These are phyloP conservation scores for Colletotrichum graminicola DNA, from an alignment of 2,329 filamentous ascomycete species.

Conservation along the genomic window DNA sequence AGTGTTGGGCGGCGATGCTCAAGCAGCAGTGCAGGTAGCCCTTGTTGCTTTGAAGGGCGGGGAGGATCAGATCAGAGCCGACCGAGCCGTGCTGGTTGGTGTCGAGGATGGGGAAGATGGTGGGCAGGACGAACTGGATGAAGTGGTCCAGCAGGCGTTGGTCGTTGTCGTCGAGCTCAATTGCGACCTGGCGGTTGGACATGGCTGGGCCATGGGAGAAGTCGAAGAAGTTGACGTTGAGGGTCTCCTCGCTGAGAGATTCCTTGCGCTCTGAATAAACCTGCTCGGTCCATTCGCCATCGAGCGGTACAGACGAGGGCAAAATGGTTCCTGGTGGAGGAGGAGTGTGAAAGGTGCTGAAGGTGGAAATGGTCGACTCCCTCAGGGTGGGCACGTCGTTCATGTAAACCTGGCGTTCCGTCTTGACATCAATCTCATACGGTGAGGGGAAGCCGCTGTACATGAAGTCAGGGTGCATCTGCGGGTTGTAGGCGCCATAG, in stretches of 20 bases:
- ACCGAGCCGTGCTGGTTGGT: slow-evolving; percentile 88
- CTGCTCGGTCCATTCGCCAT: slow-evolving; percentile 79
- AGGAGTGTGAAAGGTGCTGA: slow-evolving; percentile 89
- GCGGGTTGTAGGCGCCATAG: slow-evolving; percentile 72
- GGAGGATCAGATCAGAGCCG: slow-evolving; percentile 84
- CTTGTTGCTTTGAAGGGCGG: slow-evolving; percentile 90
- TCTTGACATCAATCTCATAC: slow-evolving; percentile 96
- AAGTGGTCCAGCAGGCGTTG: slow-evolving; percentile 91
- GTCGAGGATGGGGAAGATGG: slow-evolving; percentile 93
- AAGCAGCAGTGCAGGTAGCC: slow-evolving; percentile 96
- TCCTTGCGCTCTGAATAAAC: slow-evolving; percentile 77
- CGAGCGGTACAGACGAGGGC: slow-evolving; percentile 68
- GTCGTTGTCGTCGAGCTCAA: slow-evolving; percentile 90
- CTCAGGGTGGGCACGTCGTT: slow-evolving; percentile 87
- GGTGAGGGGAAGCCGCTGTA: slow-evolving; percentile 72
- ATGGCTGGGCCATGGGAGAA: slow-evolving; percentile 77
- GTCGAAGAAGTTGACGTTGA: slow-evolving; percentile 86
- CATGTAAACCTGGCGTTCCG: slow-evolving; percentile 92
- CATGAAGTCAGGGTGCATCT: slow-evolving; percentile 73
- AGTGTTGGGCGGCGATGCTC: slow-evolving; percentile 91
- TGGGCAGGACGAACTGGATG: slow-evolving; percentile 85
- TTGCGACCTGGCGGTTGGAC: slow-evolving; percentile 74
- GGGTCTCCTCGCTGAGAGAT: slow-evolving; percentile 73
- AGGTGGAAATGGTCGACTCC: slow-evolving; percentile 91
- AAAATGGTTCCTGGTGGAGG: slow-evolving; percentile 77